A percentile compares a stretch with the other conserved stretches of the same genome.
These are phyloP conservation scores for Calendula officinalis DNA, from an alignment of 129 eudicot species.

Conservation along the genomic window DNA sequence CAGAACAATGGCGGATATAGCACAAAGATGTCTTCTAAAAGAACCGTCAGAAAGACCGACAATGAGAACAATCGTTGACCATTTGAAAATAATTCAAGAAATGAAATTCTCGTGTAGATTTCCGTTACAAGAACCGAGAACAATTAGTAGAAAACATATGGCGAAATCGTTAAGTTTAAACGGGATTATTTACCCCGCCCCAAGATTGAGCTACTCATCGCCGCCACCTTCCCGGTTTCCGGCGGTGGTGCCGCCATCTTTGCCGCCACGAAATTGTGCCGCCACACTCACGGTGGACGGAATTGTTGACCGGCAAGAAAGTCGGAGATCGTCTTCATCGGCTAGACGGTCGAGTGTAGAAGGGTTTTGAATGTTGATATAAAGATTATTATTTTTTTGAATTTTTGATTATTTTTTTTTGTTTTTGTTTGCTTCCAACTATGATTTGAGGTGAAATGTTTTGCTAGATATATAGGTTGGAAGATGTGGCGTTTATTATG, in stretches of 20 bases:
- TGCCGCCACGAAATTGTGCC: constrained; percentile 61
- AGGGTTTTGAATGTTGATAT: constrained; percentile 73
- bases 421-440: constrained; percentile 20
- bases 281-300: constrained; percentile 56
- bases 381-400: constrained; percentile 26
- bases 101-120: constrained; percentile 65
- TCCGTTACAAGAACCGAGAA: constrained; percentile 82
- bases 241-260: constrained; percentile 39
- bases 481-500: constrained; percentile 28
- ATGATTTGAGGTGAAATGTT: constrained; percentile 22
- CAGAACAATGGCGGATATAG: constrained; percentile 74
- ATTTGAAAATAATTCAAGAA: constrained; percentile 66
- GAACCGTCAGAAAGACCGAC: constrained; percentile 97
- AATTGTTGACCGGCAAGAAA: constrained; percentile 51
- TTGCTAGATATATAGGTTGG: constrained; percentile 41
- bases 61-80: constrained; percentile 76
- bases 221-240: constrained; percentile 52
- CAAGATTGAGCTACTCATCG: constrained; percentile 51
- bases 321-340: constrained; percentile 56
- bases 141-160: constrained; percentile 62
- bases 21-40: constrained; percentile 77
- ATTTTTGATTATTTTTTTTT: constrained; percentile 25
- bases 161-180: constrained; percentile 65
- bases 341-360: constrained; percentile 70
- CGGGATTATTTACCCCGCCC: constrained; percentile 58